A percentile compares a stretch with the other conserved stretches of the same genome.
These are phyloP conservation scores for Eleusine coracana DNA, from an alignment of 176 grass and related monocot species.

Conservation along the genomic window DNA sequence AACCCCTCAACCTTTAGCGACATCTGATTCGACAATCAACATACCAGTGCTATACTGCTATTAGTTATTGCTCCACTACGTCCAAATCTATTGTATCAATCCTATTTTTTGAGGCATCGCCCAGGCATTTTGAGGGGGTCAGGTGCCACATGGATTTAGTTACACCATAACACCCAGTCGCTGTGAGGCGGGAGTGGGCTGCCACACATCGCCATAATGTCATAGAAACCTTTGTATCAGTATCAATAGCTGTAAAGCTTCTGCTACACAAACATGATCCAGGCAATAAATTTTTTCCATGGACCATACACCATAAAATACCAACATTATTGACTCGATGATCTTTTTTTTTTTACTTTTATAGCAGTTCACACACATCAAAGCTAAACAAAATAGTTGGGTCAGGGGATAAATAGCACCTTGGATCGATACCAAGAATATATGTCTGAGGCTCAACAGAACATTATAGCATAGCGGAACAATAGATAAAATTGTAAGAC, in stretches of 20 bases:
- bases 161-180: too few species aligned
- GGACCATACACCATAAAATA: background rate
- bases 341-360: background rate
- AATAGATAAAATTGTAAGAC: background rate
- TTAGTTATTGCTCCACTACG: background rate
- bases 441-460: background rate
- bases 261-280: background rate
- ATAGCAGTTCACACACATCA: background rate
- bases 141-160: too few species aligned
- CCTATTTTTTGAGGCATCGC: too few species aligned
- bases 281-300: background rate
- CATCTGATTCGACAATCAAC: background rate
- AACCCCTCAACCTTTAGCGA: background rate
- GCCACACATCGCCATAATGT: too few species aligned
- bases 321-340: background rate
- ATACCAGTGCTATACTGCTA: background rate
- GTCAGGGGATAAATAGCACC: background rate
- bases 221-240: background rate
- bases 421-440: conserved; percentile 15
- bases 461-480: background rate
- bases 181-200: too few species aligned
- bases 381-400: background rate
- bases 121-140: too few species aligned
- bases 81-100: background rate
- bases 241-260: background rate